Conservation (phyloP, 2,329 filamentous ascomycete genomes). For the Fusarium cyanostomum region DNA sequence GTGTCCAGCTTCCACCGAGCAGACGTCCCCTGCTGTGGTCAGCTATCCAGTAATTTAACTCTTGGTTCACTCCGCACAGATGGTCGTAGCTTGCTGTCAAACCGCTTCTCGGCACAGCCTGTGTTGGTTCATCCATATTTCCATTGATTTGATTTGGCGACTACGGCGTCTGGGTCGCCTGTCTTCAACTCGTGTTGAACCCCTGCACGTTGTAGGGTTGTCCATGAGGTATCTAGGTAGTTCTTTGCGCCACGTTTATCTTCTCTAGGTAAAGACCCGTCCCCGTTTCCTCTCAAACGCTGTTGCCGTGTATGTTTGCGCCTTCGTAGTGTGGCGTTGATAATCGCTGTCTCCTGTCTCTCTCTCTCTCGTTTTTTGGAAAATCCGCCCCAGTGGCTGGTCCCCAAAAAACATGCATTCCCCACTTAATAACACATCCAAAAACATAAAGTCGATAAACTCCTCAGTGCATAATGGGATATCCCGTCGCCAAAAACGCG, state of each 20-base stretch:
- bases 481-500: conserved; percentile 32
- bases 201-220: conserved; percentile 17
- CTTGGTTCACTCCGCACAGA: conserved; percentile 11
- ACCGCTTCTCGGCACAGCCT: neutral
- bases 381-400: conserved; percentile 16
- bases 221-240: conserved; percentile 20
- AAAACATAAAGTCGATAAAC: conserved; percentile 8
- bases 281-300: conserved; percentile 23
- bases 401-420: conserved; percentile 2
- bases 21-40: neutral
- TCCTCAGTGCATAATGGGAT: conserved; percentile 22
- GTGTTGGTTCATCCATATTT: conserved; percentile 2
- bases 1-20: conserved; percentile 12
- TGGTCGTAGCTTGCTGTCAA: conserved; percentile 6
- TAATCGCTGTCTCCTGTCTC: conserved; percentile 1
- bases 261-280: neutral
- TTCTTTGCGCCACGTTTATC: conserved; percentile 15
- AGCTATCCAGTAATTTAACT: conserved; percentile 1
- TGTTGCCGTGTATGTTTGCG: conserved; percentile 32
- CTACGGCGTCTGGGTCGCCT: conserved; percentile 32
- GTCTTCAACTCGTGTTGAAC: conserved; percentile 13
- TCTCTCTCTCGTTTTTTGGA: conserved; percentile 8
- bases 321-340: conserved; percentile 23
- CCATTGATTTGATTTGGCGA: conserved; percentile 5
- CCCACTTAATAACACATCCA: conserved; percentile 14